Evolutionary conservation across 495 filamentous ascomycete genomes (phyloP), one percentile per base, ranked within the genome.

Genomic region (Podospora appendiculata): DNA sequence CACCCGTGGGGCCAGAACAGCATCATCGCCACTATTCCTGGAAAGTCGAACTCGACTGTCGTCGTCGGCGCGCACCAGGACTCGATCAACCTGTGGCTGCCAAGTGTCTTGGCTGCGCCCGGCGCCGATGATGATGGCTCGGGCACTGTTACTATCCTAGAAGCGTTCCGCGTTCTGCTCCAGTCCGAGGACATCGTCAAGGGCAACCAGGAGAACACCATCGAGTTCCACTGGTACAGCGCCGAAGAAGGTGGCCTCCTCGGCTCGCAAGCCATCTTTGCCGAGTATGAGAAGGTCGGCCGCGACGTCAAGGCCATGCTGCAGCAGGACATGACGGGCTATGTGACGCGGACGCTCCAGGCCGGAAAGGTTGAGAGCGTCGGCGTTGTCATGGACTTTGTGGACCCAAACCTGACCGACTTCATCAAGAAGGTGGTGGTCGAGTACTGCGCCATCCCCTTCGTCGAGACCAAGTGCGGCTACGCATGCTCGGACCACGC

Each of bases 241-340:
- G 93, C 93, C 2, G 93, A 99, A 68, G 94, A 96, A 67, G 92
- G 89, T 45, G 93, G 93, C 35, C 80, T 99, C 49, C 80, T 97
- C 6, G 89, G 89, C 78, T 90, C 32, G 84, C 90, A 95, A 66
- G 89, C 87, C 34, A 85, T 99, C 66, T 97, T 95, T 70, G 75
- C 79, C 11, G 67, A 74, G n/a, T 99, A 99, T 63, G 87, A 88
- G 67, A 83, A 83, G 62, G 61, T 80, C 18, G 75, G 78, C 25
- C 75, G 85, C 16, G 84, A 95, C 55, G 78, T 99, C 63, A 93
- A 91, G 70, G 93, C 93, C 19, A 97, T 99, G 93, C 77, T 99
- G 42, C 94, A 99, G 74, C 93, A 99, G 68, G 93, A 99, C 66
- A 99, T 97, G 93, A 97, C 93, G 2, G 93, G 93, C 9, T 96